Evolutionary conservation across 768 basidiomycete species (phyloP).

Genomic region (Arthromyces matolae): DNA sequence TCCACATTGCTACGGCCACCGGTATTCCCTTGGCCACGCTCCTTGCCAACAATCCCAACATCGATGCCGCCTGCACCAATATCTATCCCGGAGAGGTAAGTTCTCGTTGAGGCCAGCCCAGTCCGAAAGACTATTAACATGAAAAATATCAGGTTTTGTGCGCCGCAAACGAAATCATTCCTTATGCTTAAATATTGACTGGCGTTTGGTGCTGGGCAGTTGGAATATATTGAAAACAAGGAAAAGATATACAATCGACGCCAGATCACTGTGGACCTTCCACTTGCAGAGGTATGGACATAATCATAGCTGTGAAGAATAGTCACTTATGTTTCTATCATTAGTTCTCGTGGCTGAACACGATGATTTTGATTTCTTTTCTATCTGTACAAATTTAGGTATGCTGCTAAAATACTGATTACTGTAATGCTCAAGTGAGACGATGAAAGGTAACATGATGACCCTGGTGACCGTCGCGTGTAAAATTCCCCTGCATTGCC

Average conservation of each 20-base stretch:
- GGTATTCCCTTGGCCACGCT: conserved; percentile 45
- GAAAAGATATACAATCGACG: background rate
- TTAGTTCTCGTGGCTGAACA: too few relatives aligned
- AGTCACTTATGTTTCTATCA: too few relatives aligned
- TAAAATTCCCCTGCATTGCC: too few relatives aligned
- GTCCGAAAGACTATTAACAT: background rate
- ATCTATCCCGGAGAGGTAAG: conserved; percentile 57
- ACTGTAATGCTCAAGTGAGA: too few relatives aligned
- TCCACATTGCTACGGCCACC: conserved; percentile 33
- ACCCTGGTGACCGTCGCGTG: too few relatives aligned
- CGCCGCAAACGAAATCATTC: background rate
- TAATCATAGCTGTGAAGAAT: too few relatives aligned
- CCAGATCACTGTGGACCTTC: too few relatives aligned
- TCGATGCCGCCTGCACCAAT: conserved; percentile 49
- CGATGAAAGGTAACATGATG: too few relatives aligned
- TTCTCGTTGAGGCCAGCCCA: background rate
- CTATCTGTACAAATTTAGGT: too few relatives aligned
- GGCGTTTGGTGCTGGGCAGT: background rate
- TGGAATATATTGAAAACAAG: background rate
- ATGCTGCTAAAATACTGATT: too few relatives aligned
- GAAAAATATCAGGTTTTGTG: conserved; percentile 11
- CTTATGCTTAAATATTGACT: background rate
- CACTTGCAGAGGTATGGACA: too few relatives aligned
- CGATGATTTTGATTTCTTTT: too few relatives aligned
- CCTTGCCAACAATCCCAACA: conserved; percentile 61